phyloP scores from a whole-genome alignment of 2,329 filamentous ascomycete species.

The Hymenoscyphus albidus region DNA sequence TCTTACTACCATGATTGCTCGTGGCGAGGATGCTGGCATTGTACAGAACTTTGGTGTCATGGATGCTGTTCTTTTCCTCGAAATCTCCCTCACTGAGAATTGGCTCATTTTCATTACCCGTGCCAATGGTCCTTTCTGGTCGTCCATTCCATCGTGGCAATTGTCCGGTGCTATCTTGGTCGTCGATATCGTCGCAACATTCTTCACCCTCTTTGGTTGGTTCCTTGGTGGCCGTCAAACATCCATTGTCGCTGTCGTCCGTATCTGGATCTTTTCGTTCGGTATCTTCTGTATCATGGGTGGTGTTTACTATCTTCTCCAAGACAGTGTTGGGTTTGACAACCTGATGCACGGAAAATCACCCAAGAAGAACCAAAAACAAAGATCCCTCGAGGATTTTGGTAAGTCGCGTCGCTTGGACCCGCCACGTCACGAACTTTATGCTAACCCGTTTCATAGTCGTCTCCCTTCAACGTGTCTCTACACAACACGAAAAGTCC shows the following conservation, averaged over 20 bases:
- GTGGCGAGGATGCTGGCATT: constrained; percentile 71
- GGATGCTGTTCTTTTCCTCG: constrained; percentile 80
- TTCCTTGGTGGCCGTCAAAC: constrained; percentile 66
- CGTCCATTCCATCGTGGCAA: constrained; percentile 83
- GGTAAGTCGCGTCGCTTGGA: constrained; percentile 53
- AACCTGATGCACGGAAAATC: constrained; percentile 92
- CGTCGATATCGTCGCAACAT: constrained; percentile 79
- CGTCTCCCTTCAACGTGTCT: constrained; percentile 84
- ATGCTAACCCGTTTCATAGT: constrained; percentile 57
- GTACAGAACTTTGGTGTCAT: constrained; percentile 83
- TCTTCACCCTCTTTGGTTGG: constrained; percentile 83
- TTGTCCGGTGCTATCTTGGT: constrained; percentile 71
- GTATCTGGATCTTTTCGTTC: constrained; percentile 89
- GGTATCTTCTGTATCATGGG: constrained; percentile 84
- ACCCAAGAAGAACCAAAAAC: constrained; percentile 75
- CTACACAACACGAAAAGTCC: constrained; percentile 87
- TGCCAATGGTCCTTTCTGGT: constrained; percentile 90
- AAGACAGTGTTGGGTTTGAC: constrained; percentile 77
- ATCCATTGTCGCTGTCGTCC: constrained; percentile 77
- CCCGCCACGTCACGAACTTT: constrained; percentile 4
- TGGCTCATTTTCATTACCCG: constrained; percentile 97
- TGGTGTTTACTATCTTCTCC: constrained; percentile 71
- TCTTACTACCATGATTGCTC: constrained; percentile 75
- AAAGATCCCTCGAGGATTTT: constrained; percentile 84
- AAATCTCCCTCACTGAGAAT: constrained; percentile 89